phyloP scores from a whole-genome alignment of 768 basidiomycete species.

The Goffeauzyma gilvescens region DNA sequence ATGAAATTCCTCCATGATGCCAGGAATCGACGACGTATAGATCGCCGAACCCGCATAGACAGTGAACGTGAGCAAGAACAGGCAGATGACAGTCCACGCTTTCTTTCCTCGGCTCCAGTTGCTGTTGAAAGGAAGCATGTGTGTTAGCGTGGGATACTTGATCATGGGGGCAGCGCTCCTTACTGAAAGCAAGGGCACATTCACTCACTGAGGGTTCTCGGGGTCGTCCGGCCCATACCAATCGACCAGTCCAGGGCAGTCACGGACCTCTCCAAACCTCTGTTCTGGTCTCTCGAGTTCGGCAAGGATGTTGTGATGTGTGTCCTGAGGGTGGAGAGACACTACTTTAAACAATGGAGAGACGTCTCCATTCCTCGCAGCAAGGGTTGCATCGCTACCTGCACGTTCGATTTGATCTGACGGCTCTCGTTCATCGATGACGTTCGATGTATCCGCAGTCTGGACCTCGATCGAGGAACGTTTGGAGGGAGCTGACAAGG shows the following conservation, averaged over 20 bases:
- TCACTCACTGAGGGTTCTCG: constrained; percentile 19
- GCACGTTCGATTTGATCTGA: too few relatives aligned
- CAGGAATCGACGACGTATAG: constrained; percentile 14
- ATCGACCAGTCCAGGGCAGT: constrained; percentile 11
- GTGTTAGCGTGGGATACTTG: too few relatives aligned
- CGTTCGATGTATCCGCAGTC: too few relatives aligned
- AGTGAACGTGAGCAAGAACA: constrained; percentile 17
- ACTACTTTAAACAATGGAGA: too few relatives aligned
- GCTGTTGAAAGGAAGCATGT: neutral
- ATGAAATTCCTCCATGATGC: constrained; percentile 16
- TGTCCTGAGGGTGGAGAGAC: neutral
- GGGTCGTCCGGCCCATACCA: constrained; percentile 20
- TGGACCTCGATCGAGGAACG: too few relatives aligned
- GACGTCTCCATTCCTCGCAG: neutral
- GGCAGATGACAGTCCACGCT: constrained; percentile 12
- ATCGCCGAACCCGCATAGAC: constrained; percentile 17
- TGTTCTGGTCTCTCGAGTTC: constrained; percentile 1
- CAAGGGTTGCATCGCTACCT: constrained; percentile 1
- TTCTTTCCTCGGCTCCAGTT: constrained; percentile 15
- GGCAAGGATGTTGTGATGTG: neutral
- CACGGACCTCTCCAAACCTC: constrained; percentile 2
- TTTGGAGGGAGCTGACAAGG: too few relatives aligned
- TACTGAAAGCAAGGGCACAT: neutral
- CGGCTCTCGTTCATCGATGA: too few relatives aligned
- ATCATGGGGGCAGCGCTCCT: neutral